Evolutionary conservation across 1,284 basidiomycete genomes (phyloP).

Genomic region (Ustilago tritici): DNA sequence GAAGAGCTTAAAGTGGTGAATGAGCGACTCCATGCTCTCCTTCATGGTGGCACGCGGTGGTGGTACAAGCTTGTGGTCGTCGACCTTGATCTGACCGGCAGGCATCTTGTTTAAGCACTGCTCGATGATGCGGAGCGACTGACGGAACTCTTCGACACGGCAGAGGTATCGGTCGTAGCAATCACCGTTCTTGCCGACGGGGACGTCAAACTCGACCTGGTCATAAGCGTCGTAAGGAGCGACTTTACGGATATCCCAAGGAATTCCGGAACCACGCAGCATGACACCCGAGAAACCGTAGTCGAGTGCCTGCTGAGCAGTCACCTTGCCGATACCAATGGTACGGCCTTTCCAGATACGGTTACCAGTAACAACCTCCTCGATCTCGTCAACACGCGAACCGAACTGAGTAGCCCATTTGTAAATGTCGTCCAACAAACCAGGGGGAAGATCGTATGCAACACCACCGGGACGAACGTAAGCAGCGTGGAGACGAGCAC

Average conservation of each 20-base stretch:
- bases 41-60: slow-evolving; percentile 98
- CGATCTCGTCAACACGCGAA: slow-evolving; percentile 92
- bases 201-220: slow-evolving; percentile 97
- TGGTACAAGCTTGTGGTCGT: slow-evolving; percentile 97
- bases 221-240: slow-evolving; percentile 97
- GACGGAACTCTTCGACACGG: slow-evolving; percentile 97
- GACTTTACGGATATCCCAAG: slow-evolving; percentile 92
- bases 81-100: slow-evolving; percentile 89
- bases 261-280: slow-evolving; percentile 91
- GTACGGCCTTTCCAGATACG: slow-evolving; percentile 98
- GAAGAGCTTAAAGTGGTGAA: slow-evolving; percentile 97
- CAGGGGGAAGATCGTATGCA: slow-evolving; percentile 96
- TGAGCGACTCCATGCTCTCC: slow-evolving; percentile 95
- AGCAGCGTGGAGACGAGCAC: slow-evolving; percentile 96
- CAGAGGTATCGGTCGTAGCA: slow-evolving; percentile 96
- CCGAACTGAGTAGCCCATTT: slow-evolving; percentile 96
- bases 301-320: slow-evolving; percentile 90
- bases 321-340: slow-evolving; percentile 88
- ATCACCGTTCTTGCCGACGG: slow-evolving; percentile 95
- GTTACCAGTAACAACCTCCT: slow-evolving; percentile 97
- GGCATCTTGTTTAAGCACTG: slow-evolving; percentile 95
- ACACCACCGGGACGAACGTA: slow-evolving; percentile 98
- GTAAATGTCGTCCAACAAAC: slow-evolving; percentile 95
- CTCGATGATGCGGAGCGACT: slow-evolving; percentile 88
- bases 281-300: slow-evolving; percentile 97